phyloP scores from a whole-genome alignment of 2,329 filamentous ascomycete genomes.

The Arthrinium puccinioides region DNA sequence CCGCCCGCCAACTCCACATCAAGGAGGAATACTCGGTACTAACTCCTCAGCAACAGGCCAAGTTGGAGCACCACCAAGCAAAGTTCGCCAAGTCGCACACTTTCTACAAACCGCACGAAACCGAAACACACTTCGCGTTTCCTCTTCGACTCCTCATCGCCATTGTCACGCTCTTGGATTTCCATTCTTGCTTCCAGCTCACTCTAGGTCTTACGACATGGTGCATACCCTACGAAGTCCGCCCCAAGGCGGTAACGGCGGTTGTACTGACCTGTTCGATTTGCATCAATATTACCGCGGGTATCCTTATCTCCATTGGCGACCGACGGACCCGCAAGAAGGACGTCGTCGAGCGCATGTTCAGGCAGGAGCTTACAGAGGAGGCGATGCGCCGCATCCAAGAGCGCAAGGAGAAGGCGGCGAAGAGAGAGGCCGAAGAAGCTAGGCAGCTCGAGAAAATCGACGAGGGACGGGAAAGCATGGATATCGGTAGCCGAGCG shows the following conservation, averaged over 20 bases:
- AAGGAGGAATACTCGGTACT: slow-evolving; percentile 51
- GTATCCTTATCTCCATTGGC: slow-evolving; percentile 68
- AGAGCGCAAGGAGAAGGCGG: slow-evolving; percentile 5
- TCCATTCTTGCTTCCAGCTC: slow-evolving; percentile 74
- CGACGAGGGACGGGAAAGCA: neutral
- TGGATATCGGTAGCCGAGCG: neutral
- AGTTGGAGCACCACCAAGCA: slow-evolving; percentile 67
- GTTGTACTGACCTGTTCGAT: slow-evolving; percentile 76
- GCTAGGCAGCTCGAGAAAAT: slow-evolving; percentile 3
- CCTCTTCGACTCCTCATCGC: slow-evolving; percentile 67
- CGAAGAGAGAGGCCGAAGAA: slow-evolving; percentile 4
- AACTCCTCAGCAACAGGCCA: slow-evolving; percentile 56
- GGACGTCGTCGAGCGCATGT: slow-evolving; percentile 72
- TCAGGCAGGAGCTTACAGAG: slow-evolving; percentile 66
- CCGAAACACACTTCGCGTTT: slow-evolving; percentile 72
- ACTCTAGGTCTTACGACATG: slow-evolving; percentile 72
- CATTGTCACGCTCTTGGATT: slow-evolving; percentile 72
- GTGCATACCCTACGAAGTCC: slow-evolving; percentile 64
- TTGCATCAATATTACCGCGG: slow-evolving; percentile 68
- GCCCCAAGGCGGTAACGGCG: slow-evolving; percentile 68
- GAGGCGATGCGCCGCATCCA: slow-evolving; percentile 27
- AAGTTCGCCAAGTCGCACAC: slow-evolving; percentile 79
- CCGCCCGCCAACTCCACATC: slow-evolving; percentile 29
- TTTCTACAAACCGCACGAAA: slow-evolving; percentile 87
- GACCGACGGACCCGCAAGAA: slow-evolving; percentile 76